A percentile compares a stretch with the other conserved stretches of the same genome.
Evolutionary conservation across 805 yeast species (phyloP).

Genomic region (Cyberlindnera samutprakarnensis): DNA sequence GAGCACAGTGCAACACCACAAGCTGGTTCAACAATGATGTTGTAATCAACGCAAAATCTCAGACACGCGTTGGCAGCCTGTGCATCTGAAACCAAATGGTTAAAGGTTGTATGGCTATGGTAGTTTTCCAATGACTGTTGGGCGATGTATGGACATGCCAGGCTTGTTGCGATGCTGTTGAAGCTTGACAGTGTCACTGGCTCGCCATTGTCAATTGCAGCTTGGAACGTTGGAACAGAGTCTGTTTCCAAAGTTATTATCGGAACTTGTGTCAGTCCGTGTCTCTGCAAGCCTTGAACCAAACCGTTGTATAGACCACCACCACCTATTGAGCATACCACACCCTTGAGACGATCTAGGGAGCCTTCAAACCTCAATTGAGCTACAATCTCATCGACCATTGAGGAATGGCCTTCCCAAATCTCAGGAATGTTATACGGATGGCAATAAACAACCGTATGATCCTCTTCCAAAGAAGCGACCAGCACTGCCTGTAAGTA

Average conservation of each 20-base stretch:
- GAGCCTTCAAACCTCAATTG: conserved; percentile 19
- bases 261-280: conserved; percentile 31
- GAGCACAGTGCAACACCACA: conserved; percentile 64
- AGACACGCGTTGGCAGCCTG: conserved; percentile 50
- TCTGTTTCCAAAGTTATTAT: conserved; percentile 49
- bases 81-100: conserved; percentile 41
- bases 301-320: conserved; percentile 52
- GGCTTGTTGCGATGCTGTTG: conserved; percentile 53
- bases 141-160: conserved; percentile 57
- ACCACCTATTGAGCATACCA: conserved; percentile 51
- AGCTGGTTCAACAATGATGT: conserved; percentile 58
- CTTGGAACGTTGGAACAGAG: conserved; percentile 54
- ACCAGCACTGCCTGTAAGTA: conserved; percentile 28
- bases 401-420: conserved; percentile 48
- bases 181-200: conserved; percentile 35
- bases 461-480: conserved; percentile 13
- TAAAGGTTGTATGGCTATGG: conserved; percentile 30
- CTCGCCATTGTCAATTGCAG: conserved; percentile 38
- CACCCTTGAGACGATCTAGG: conserved; percentile 29
- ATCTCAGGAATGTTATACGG: conserved; percentile 44
- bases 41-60: conserved; percentile 41
- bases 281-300: conserved; percentile 33
- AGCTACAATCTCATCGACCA: conserved; percentile 37
- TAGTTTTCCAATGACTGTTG: conserved; percentile 40
- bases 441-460: conserved; percentile 42